Conservation (phyloP, 768 basidiomycete genomes). For the Termitomyces sp. region DNA sequence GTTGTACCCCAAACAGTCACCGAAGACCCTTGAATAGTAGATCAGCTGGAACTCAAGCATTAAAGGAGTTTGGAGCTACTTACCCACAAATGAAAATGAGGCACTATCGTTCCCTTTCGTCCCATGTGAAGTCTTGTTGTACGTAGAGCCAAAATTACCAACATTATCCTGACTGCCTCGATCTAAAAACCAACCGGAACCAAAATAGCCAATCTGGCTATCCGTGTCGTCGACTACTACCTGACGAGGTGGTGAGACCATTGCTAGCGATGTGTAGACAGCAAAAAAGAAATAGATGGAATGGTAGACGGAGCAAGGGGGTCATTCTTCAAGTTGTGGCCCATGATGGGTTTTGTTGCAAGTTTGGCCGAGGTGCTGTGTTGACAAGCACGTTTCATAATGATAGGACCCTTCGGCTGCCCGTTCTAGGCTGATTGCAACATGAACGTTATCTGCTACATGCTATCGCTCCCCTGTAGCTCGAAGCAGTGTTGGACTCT, state of each 20-base stretch:
- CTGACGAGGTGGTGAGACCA: constrained; percentile 20
- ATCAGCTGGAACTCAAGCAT: background rate
- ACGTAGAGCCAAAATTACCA: constrained; percentile 32
- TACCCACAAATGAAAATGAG: constrained; percentile 29
- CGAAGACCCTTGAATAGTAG: constrained; percentile 4
- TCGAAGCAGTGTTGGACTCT: too few species aligned
- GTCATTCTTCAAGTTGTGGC: background rate
- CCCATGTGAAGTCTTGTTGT: constrained; percentile 27
- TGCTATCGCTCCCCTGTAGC: too few species aligned
- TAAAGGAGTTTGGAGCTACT: background rate
- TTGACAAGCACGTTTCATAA: too few species aligned
- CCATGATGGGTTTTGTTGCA: background rate
- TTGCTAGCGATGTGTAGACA: background rate
- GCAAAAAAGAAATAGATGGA: background rate
- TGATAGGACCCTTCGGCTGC: too few species aligned
- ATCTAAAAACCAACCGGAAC: constrained; percentile 28
- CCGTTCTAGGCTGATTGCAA: too few species aligned
- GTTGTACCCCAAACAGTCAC: constrained; percentile 21
- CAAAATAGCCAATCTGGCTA: constrained; percentile 25
- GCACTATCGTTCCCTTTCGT: constrained; percentile 26
- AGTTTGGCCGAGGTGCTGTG: too few species aligned
- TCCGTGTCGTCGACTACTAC: constrained; percentile 33
- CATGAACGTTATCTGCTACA: too few species aligned
- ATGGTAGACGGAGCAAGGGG: background rate
- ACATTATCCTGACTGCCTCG: constrained; percentile 22